Base-by-base conservation (phyloP, 148 eudicot genomes). In the Simmondsia chinensis region DNA sequence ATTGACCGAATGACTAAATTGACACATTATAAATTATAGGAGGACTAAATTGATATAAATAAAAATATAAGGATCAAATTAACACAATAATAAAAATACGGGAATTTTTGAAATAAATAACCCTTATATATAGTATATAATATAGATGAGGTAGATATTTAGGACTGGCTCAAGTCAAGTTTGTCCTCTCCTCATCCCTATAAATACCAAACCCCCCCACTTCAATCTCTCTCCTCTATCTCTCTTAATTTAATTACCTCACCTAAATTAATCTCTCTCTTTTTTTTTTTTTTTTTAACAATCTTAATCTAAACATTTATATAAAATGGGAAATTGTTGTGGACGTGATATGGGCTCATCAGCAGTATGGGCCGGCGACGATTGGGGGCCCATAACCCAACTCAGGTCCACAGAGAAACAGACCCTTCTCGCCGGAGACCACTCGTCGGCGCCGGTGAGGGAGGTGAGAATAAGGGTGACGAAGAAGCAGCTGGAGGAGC, bases 401-500 rank as follows among this genome's bases (percentile, higher is more conserved):
- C 29, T 41, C 13, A 25, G 9, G 48, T 9, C 59, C 6, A 45
- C 9, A 15, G 61, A 60, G 21, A 48, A 33, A 36, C 44, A 55
- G 23, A 58, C 21, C 15, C 45, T 50, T 0, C 33, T 68, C 1
- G 39, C n/a, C 24, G 56, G 40, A 0, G 22, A 14, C 4, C 48
- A 12, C 16, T 35, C 33, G 20, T 52, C 50, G 7, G 33, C 38
- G 9, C 17, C 52, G 37, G 19, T 8, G 22, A 44, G 37, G 12
- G 64, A 61, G 34, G 64, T 61, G 30, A 52, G 60, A 38, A 63
- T 68, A 8, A 68, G 45, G 33, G 57, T 68, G 7, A 62, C 73
- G 12, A 68, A 52, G 56, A 62, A 47, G 41, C 64, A 61, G 26
- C 11, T 68, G 31, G 72, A 60, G 1, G 57, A 60, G 41, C 29